Conservation (phyloP, 140 eudicot species). For the Flaveria floridana region DNA sequence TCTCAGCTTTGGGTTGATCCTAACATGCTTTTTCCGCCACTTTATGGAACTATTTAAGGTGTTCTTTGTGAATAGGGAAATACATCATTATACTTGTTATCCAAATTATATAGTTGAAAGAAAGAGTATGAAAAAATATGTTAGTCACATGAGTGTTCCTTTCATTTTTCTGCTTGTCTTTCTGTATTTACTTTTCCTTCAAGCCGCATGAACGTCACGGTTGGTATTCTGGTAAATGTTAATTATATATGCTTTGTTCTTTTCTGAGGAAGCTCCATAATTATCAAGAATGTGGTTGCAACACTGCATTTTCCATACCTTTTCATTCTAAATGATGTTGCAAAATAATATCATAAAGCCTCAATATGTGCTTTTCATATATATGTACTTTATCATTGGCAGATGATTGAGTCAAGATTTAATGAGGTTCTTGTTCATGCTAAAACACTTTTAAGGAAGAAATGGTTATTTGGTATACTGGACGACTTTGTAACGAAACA, state of each 20-base stretch:
- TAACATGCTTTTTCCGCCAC: neutral
- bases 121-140: too few species aligned
- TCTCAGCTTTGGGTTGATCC: constrained; percentile 7
- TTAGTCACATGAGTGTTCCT: too few species aligned
- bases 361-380: constrained; percentile 3
- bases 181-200: too few species aligned
- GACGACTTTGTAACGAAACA: constrained; percentile 96
- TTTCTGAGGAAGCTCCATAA: neutral
- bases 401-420: constrained; percentile 94
- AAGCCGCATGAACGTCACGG: too few species aligned
- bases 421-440: constrained; percentile 79
- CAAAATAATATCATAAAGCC: neutral
- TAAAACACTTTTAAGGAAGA: constrained; percentile 63
- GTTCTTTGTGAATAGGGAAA: constrained; percentile 1
- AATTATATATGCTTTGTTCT: too few species aligned
- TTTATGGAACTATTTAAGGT: neutral
- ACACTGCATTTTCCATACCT: neutral
- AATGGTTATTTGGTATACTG: constrained; percentile 86
- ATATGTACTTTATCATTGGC: constrained; percentile 33
- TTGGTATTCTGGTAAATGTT: too few species aligned
- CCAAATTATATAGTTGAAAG: neutral
- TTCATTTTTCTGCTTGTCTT: too few species aligned
- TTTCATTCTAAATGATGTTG: constrained; percentile 4
- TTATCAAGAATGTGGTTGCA: neutral
- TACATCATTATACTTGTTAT: neutral